Evolutionary conservation across 2,329 filamentous ascomycete genomes (phyloP), one percentile per base, ranked within the genome.

Genomic region (Fusarium duplospermum): DNA sequence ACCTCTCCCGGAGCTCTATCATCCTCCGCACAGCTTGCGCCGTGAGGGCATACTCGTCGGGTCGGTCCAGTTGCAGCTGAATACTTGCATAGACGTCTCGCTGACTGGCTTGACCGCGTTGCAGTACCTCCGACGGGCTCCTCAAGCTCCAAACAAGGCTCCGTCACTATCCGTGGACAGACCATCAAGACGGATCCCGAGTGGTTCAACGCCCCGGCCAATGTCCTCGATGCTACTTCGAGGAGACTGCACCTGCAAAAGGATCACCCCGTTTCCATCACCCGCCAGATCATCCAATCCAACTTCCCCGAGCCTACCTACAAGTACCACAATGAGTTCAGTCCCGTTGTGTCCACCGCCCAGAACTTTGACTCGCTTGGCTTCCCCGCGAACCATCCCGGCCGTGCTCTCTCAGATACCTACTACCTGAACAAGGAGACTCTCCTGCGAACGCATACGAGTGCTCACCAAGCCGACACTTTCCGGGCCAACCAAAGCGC

Each of bases 311-410:
- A 81, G 4, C 90, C 93, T 1, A 89, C 88, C 11, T 98, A 92
- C 85, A 91, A 89, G 68, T 91, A 93, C 78, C 91, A 98, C 86
- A 94, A 94, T 79, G 87, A 90, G 63, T 90, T 95, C 78, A 91
- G 93, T 75, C 96, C 96, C 1, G 91, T 98, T 45, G 96, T 98
- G 27, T 92, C 93, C 36, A 93, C 94, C 3, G 84, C 87, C 13
- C 93, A 98, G 80, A 99, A 99, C 82, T 99, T 99, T 81, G 96
- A 99, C 84, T 96, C 95, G n/a, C 87, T 99, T 9, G 95, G 95
- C 52, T 98, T 99, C 80, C 93, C 95, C 0, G 79, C 87, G 8
- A 93, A 98, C 81, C 96, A 99, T 79, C 93, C 95, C 5, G 96
- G 96, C 69, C 92, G 96, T 60, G 93, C 90, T 74, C 91, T 90